phyloP scores from a whole-genome alignment of 1,284 basidiomycete species.

The Moniliophthora roreri region DNA sequence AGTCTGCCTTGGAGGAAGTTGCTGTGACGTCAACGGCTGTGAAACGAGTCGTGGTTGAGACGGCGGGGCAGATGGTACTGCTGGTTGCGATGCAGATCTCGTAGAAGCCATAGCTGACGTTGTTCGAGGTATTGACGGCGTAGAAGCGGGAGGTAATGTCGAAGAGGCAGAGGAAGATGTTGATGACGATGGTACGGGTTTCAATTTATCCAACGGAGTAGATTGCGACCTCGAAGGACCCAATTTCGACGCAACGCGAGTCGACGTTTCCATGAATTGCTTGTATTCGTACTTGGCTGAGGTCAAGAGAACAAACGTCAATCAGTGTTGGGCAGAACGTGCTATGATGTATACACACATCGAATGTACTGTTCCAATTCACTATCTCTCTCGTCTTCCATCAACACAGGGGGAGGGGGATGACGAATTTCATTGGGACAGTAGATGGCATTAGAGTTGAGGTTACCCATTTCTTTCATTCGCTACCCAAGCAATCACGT shows the following conservation, averaged over 20 bases:
- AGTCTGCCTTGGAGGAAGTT: constrained; percentile 19
- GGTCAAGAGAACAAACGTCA: not conserved
- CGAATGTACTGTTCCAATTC: constrained; percentile 86
- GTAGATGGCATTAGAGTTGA: constrained; percentile 71
- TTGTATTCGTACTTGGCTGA: constrained; percentile 76
- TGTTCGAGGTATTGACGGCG: constrained; percentile 8
- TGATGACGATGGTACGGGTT: not conserved
- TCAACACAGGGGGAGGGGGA: constrained; percentile 77
- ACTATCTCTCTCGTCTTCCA: constrained; percentile 78
- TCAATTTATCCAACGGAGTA: constrained; percentile 1
- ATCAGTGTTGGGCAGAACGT: not conserved
- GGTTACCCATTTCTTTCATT: constrained; percentile 78
- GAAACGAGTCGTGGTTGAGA: not conserved
- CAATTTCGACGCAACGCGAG: constrained; percentile 43
- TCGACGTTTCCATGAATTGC: constrained; percentile 53
- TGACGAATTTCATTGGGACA: constrained; percentile 77
- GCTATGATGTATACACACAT: constrained; percentile 40
- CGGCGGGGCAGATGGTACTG: constrained; percentile 15
- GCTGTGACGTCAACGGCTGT: constrained; percentile 11
- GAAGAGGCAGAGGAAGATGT: not conserved
- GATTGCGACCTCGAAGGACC: constrained; percentile 43
- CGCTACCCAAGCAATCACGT: constrained; percentile 32
- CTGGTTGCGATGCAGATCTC: constrained; percentile 32
- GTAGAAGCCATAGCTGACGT: constrained; percentile 15
- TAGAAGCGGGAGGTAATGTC: constrained; percentile 10